These are phyloP conservation scores for Adansonia digitata DNA, from an alignment of 345 rosid genomes.

Conservation along the genomic window DNA sequence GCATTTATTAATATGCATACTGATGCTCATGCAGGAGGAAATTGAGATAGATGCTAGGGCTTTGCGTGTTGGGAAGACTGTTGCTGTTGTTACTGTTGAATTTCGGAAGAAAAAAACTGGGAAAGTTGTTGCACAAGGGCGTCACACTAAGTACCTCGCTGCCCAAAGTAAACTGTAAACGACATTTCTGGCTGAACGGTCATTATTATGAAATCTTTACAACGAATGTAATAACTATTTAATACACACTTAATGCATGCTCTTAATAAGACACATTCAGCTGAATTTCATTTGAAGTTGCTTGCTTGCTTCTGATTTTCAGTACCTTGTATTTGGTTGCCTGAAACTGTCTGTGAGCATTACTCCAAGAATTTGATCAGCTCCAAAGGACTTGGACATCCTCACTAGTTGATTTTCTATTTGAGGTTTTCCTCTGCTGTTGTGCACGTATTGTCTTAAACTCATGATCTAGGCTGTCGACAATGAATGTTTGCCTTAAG, in stretches of 20 bases:
- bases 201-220: neutral
- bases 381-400: neutral
- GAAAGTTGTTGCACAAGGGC: constrained; percentile 83
- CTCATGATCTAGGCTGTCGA: neutral
- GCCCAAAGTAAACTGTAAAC: constrained; percentile 47
- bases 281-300: neutral
- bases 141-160: constrained; percentile 81
- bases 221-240: neutral
- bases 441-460: neutral
- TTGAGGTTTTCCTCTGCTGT: neutral
- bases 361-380: neutral
- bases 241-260: neutral
- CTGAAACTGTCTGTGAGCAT: neutral
- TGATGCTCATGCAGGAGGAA: constrained; percentile 46
- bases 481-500: neutral
- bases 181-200: neutral
- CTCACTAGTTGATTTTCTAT: neutral
- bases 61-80: constrained; percentile 73
- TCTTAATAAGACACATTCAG: neutral
- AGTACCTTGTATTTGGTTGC: neutral
- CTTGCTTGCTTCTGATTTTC: neutral
- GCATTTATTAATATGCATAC: neutral
- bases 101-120: constrained; percentile 73
- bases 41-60: constrained; percentile 58
- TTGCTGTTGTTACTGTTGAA: constrained; percentile 74